Conservation (phyloP, 2,329 filamentous ascomycete genomes). For the Pseudocercospora eumusae region DNA sequence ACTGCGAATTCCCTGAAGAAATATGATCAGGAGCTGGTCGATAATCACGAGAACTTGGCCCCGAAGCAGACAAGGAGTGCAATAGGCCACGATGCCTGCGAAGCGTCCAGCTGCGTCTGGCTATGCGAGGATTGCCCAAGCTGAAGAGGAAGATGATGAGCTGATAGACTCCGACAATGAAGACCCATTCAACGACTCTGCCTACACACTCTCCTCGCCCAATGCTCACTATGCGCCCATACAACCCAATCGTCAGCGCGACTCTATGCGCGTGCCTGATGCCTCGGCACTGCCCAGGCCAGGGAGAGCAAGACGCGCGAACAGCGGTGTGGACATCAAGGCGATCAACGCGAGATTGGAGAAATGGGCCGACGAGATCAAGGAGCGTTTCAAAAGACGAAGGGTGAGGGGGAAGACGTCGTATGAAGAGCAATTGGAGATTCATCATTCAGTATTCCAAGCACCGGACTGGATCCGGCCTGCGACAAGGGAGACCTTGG, state of each 20-base stretch:
- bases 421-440: slow-evolving; percentile 87
- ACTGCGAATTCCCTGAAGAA: background rate
- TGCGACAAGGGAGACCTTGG: slow-evolving; percentile 71
- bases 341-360: slow-evolving; percentile 95
- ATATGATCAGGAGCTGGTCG: background rate
- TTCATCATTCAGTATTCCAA: slow-evolving; percentile 96
- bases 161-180: slow-evolving; percentile 43
- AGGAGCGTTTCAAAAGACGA: slow-evolving; percentile 89
- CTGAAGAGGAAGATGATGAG: slow-evolving; percentile 48
- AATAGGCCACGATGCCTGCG: slow-evolving; percentile 33
- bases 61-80: background rate
- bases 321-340: slow-evolving; percentile 93
- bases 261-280: slow-evolving; percentile 46
- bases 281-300: slow-evolving; percentile 40
- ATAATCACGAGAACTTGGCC: background rate
- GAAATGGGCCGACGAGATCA: slow-evolving; percentile 97
- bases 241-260: slow-evolving; percentile 45
- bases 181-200: slow-evolving; percentile 36
- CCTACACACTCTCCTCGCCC: slow-evolving; percentile 40
- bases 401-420: slow-evolving; percentile 71
- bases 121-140: slow-evolving; percentile 56
- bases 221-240: slow-evolving; percentile 49
- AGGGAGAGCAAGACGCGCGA: slow-evolving; percentile 62
- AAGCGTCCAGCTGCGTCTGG: slow-evolving; percentile 50
- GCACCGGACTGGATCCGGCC: slow-evolving; percentile 84